Base-by-base conservation (phyloP, 257 asterid genomes). In the Solanum clarkiae region DNA sequence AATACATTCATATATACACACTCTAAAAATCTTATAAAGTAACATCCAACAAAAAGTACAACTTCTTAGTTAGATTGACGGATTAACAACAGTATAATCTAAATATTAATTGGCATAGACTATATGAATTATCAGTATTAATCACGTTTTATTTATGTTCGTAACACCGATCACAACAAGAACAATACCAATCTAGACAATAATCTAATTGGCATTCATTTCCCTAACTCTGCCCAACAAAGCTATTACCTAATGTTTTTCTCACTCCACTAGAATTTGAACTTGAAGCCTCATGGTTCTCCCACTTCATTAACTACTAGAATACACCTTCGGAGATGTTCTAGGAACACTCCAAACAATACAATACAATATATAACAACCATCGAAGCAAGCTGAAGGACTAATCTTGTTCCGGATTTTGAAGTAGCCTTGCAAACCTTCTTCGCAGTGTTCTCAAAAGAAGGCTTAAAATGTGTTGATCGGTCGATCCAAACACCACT, bases 401-500 rank as follows among this genome's bases (percentile, higher is more conserved):
- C 86, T 71, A 59, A 93, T 95, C 92, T 91, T 91, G 45, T 36
- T 86, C 83, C 84, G 89, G 85, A 88, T 77, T 40, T 71, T 26
- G 94, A 87, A 85, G 86, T 84, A 74, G 94, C 95, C 86, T 68
- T 91, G 88, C 90, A 93, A 85, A 74, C 65, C 44, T 85, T 87
- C 32, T 89, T 87, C 7, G 86, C 88, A 45, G 86, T 86, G 45
- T 87, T 84, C 42, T 87, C 86, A 55, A 90, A 93, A 71, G 79
- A 70, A 75, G 91, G 88, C 82, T 91, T 92, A 65, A 92, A 80
- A 42, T 55, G 80, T 11, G 80, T 63, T 69, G 90, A 91, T 84
- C 57, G 92, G 72, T 90, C 94, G 24, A 92, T 79, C 94, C 92
- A 93, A 45, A 89, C 90, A 44, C 92, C 91, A 80, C 91, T 92